Evolutionary conservation across 2,329 filamentous ascomycete species (phyloP).

Genomic region (Coniochaeta pulveracea): DNA sequence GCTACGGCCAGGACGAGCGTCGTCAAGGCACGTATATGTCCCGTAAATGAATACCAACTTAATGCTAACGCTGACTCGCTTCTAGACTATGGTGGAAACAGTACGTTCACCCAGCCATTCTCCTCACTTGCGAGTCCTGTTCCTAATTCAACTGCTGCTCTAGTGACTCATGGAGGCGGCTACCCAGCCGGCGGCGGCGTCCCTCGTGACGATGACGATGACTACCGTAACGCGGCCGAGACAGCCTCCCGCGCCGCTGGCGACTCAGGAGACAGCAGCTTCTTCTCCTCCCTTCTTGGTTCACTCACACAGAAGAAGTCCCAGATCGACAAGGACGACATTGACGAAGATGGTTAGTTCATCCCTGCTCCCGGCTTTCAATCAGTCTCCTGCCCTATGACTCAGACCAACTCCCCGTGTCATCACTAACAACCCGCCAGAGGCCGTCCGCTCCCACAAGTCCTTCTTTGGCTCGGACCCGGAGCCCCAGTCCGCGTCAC

Average conservation of each 20-base stretch:
- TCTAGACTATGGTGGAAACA: constrained; percentile 8
- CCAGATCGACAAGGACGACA: constrained; percentile 30
- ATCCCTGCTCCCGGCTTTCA: background rate
- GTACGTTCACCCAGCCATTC: constrained; percentile 11
- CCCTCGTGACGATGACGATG: constrained; percentile 30
- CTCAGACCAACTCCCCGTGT: background rate
- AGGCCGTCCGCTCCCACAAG: constrained; percentile 66
- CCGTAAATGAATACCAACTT: background rate
- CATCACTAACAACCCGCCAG: constrained; percentile 19
- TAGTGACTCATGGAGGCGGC: constrained; percentile 20
- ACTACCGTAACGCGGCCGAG: constrained; percentile 34
- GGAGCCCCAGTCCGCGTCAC: constrained; percentile 32
- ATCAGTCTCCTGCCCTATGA: constrained; percentile 1
- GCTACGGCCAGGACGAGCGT: too few relatives aligned
- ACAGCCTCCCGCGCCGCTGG: constrained; percentile 35
- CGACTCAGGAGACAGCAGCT: constrained; percentile 29
- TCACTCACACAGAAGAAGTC: constrained; percentile 37
- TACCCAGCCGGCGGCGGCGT: constrained; percentile 22
- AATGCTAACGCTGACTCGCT: constrained; percentile 10
- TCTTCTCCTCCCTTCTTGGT: constrained; percentile 38
- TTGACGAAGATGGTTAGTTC: constrained; percentile 37
- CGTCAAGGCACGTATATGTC: background rate
- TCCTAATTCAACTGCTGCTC: constrained; percentile 1
- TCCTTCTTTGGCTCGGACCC: constrained; percentile 52
- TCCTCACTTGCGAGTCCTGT: background rate